Evolutionary conservation across 306 rosid genomes (phyloP).

Genomic region (Hylodesmum podocarpum): DNA sequence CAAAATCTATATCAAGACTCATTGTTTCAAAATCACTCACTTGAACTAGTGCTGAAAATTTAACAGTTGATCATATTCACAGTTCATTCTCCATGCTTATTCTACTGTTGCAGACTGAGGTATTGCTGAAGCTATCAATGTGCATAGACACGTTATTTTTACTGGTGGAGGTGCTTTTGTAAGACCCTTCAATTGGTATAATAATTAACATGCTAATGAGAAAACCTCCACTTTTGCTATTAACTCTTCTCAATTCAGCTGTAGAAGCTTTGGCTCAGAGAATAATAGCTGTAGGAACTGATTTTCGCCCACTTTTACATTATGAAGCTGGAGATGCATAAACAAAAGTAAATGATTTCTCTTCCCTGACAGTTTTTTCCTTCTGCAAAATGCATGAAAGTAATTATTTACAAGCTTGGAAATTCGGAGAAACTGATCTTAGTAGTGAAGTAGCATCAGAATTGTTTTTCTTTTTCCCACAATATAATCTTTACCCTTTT

Average conservation of each 20-base stretch:
- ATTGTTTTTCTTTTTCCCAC: neutral
- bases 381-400: neutral
- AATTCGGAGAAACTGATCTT: neutral
- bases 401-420: neutral
- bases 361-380: conserved; percentile 1
- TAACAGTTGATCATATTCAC: neutral
- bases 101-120: conserved; percentile 59
- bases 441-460: neutral
- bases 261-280: conserved; percentile 75
- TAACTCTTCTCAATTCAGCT: conserved; percentile 52
- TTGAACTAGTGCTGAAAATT: no score
- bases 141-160: conserved; percentile 62
- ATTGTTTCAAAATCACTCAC: no score
- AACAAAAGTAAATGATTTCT: conserved; percentile 47
- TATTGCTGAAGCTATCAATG: conserved; percentile 53
- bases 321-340: conserved; percentile 61
- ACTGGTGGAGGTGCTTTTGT: conserved; percentile 90
- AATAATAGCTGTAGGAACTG: conserved; percentile 75
- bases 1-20: no score
- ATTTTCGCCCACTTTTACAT: conserved; percentile 83
- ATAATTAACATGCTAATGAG: neutral
- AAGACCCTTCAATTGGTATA: conserved; percentile 78
- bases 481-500: conserved; percentile 11
- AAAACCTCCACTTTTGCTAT: neutral
- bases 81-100: conserved; percentile 5